Conservation (phyloP, 441 rosid species). For the Gossypium gossypioides region DNA sequence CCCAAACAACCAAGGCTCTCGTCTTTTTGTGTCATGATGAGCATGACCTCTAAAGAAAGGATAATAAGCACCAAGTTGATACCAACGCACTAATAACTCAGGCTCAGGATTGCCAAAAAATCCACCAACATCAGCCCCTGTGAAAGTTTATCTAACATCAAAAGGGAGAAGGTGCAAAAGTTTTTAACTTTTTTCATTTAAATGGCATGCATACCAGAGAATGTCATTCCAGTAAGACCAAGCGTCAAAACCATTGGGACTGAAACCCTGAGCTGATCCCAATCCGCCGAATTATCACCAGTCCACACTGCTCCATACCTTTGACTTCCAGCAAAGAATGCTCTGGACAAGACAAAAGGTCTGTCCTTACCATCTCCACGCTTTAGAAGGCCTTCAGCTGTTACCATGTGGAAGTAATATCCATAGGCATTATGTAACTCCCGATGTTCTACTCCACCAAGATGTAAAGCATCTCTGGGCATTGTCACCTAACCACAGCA, state of each 20-base stretch:
- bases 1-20: conserved; percentile 99
- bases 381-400: conserved; percentile 81
- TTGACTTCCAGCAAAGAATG: conserved; percentile 92
- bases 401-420: conserved; percentile 93
- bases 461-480: conserved; percentile 95
- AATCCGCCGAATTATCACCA: conserved; percentile 90
- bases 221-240: conserved; percentile 77
- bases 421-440: conserved; percentile 94
- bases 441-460: conserved; percentile 76
- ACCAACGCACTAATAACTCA: conserved; percentile 90
- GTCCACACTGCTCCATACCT: conserved; percentile 96
- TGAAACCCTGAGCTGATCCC: conserved; percentile 94
- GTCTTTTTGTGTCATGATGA: conserved; percentile 93
- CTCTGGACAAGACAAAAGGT: conserved; percentile 96
- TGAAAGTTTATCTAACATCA: conserved; percentile 14
- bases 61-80: conserved; percentile 95
- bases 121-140: conserved; percentile 98
- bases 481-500: conserved; percentile 53
- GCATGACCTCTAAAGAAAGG: conserved; percentile 98
- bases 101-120: conserved; percentile 95
- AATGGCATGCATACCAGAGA: conserved; percentile 47
- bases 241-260: conserved; percentile 91
- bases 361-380: conserved; percentile 84
- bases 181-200: not conserved
- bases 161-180: not conserved